Evolutionary conservation across 2,329 filamentous ascomycete genomes (phyloP).

Genomic region (Diaporthe ilicicola): DNA sequence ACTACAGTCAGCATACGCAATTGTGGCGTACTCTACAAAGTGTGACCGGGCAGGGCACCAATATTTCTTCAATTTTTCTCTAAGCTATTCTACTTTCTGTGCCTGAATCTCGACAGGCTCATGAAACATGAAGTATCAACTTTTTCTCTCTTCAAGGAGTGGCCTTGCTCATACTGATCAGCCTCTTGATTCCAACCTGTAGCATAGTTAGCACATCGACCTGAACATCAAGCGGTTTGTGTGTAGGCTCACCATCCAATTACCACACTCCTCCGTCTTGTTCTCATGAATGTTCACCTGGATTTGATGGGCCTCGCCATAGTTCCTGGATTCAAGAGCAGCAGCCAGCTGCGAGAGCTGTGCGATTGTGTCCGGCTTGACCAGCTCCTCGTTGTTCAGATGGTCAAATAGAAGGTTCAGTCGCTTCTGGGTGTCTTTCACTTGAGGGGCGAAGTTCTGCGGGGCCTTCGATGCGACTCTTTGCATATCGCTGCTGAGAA

Average conservation of each 20-base stretch:
- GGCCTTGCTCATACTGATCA: conserved; percentile 82
- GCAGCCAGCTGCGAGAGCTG: conserved; percentile 71
- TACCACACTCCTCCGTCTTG: conserved; percentile 81
- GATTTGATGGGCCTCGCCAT: conserved; percentile 70
- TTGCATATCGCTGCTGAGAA: conserved; percentile 85
- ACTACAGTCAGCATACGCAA: background rate
- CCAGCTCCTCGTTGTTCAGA: conserved; percentile 91
- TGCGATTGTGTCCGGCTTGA: conserved; percentile 80
- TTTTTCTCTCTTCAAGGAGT: conserved; percentile 59
- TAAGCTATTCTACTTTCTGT: conserved; percentile 13
- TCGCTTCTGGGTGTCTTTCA: conserved; percentile 93
- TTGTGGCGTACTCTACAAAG: background rate
- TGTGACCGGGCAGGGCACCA: background rate
- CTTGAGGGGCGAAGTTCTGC: conserved; percentile 84
- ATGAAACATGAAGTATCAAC: background rate
- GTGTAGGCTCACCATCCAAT: conserved; percentile 79
- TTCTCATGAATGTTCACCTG: conserved; percentile 81
- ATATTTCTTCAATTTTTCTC: conserved; percentile 1
- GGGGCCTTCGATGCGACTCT: conserved; percentile 88
- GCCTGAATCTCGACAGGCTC: background rate
- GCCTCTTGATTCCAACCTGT: conserved; percentile 78
- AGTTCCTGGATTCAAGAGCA: conserved; percentile 74
- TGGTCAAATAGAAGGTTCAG: conserved; percentile 95
- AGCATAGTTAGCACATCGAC: conserved; percentile 49
- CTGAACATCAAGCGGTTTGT: background rate